A percentile compares a stretch with the other conserved stretches of the same genome.
Conservation (phyloP, 176 grass and related monocot genomes). For the Eleusine indica region DNA sequence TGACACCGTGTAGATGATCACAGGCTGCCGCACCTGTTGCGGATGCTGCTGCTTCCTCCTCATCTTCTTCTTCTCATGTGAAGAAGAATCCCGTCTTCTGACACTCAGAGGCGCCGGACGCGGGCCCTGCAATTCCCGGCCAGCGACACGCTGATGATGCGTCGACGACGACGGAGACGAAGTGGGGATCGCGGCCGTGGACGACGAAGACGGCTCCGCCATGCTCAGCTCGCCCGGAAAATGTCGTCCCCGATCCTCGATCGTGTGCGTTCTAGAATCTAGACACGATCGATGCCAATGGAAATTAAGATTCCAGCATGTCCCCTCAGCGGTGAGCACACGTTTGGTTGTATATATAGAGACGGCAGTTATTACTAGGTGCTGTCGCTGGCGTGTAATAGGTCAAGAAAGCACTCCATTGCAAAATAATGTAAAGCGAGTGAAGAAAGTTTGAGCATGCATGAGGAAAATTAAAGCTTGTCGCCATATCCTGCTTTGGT, state of each 20-base stretch:
- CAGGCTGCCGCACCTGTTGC: constrained; percentile 44
- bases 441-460: background rate
- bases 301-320: background rate
- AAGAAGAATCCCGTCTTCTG: constrained; percentile 35
- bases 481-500: background rate
- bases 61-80: background rate
- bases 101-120: constrained; percentile 59
- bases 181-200: background rate
- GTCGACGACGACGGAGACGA: background rate
- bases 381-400: constrained; percentile 12
- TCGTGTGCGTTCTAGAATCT: too few species aligned
- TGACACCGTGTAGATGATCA: constrained; percentile 66
- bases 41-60: constrained; percentile 45
- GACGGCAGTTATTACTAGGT: background rate
- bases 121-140: constrained; percentile 40
- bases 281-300: too few species aligned
- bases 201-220: background rate
- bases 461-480: background rate
- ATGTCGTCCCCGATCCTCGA: too few species aligned
- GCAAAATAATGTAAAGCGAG: constrained; percentile 29
- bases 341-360: background rate
- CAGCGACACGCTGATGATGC: constrained; percentile 1
- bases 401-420: constrained; percentile 43
- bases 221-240: background rate
- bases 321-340: background rate